Evolutionary conservation across 176 grass and related monocot species (phyloP), one percentile per base, ranked within the genome.

Genomic region (Musa schizocarpa): DNA sequence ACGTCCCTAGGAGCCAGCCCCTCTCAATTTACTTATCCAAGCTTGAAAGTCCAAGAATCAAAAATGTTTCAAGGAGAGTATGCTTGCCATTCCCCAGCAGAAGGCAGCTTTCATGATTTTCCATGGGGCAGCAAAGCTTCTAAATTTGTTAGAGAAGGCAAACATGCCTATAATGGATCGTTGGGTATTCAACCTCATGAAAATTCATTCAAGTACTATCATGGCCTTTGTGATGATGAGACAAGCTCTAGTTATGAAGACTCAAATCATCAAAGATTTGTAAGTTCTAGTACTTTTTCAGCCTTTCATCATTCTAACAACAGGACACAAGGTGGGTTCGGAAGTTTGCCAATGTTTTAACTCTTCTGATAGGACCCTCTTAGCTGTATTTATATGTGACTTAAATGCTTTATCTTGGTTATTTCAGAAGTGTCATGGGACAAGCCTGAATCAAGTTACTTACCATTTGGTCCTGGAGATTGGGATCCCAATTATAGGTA

Each of bases 401-500:
- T 50, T 27, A 12, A 69, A 69, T 19, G 77, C 72, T 73, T 76
- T 58, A 48, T 69, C 71, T 64, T 64, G 74, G 80, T 75, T 69
- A 65, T 62, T 65, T 81, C 86, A 51, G 69, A 85, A 17, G 23
- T 62, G 24, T 80, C 68, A 53, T 66, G 56, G 61, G 89, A 90
- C 88, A 52, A 72, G 62, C 81, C 82, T 67, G 76, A 80, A 50
- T 92, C 78, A 59, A 85, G 81, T 83, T 92, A 74, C 68, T 83
- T 81, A 22, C 52, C 89, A 76, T 83, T 79, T 72, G 79, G 89
- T 83, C 89, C 89, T 64, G 85, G 83, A 29, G 93, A 96, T 81
- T 96, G 93, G 93, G 93, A 96, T 80, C 89, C 87, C 54, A 88
- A 92, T 79, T 96, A 90, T 82, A 96, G 89, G 93, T 96, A 84